These are phyloP conservation scores for Xylariaceae sp. DNA, from an alignment of 2,329 filamentous ascomycete genomes.

Conservation along the genomic window DNA sequence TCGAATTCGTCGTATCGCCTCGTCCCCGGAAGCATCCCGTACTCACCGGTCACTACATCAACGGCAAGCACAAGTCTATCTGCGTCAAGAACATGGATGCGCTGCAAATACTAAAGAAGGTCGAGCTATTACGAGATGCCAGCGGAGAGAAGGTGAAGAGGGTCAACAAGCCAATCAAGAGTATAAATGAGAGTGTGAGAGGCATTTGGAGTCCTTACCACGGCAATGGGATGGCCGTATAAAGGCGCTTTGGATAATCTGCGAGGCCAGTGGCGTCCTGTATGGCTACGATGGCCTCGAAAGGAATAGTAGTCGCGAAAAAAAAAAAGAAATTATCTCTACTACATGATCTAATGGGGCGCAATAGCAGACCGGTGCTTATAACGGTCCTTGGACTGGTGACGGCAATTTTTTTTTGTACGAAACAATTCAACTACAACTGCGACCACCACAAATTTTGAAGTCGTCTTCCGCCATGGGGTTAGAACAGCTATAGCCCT, in stretches of 20 bases:
- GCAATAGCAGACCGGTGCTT: constrained; percentile 4
- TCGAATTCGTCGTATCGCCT: constrained; percentile 91
- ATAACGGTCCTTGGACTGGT: background rate
- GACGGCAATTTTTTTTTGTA: background rate
- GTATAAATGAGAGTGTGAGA: constrained; percentile 67
- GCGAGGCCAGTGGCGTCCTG: constrained; percentile 14
- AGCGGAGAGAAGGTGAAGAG: constrained; percentile 74
- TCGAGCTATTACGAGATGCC: constrained; percentile 70
- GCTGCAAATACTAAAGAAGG: constrained; percentile 80
- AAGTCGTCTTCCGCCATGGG: background rate
- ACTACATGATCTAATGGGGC: background rate
- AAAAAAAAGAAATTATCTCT: background rate
- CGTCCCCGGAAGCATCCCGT: constrained; percentile 89
- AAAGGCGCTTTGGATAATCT: constrained; percentile 22
- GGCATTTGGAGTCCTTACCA: constrained; percentile 74
- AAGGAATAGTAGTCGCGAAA: background rate
- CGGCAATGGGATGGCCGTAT: constrained; percentile 59
- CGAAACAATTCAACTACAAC: background rate
- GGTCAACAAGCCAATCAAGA: constrained; percentile 65
- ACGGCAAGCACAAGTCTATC: constrained; percentile 80
- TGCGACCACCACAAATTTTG: background rate
- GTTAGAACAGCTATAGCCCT: background rate
- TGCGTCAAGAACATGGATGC: constrained; percentile 87
- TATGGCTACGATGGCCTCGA: constrained; percentile 6
- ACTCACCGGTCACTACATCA: constrained; percentile 89